Base-by-base conservation (phyloP, 441 rosid species). In the Theobroma grandiflorum region DNA sequence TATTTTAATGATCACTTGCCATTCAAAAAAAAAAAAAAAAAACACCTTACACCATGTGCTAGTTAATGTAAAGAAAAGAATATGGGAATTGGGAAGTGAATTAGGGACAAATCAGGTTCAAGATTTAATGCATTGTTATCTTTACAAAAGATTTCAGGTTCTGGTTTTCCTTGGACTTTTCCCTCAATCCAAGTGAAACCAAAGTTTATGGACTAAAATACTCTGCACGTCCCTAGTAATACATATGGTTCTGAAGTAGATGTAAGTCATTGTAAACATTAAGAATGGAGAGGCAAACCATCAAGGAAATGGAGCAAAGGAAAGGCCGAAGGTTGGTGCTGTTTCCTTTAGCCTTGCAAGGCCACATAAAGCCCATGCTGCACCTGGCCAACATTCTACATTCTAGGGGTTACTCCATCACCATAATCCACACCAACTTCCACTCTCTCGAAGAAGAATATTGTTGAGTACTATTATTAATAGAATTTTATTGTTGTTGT, bases 361-460 rank as follows among this genome's bases (percentile, higher is more conserved):
- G 96, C 71, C 94, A 90, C 79, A 81, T 91, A 15, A 88, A 76
- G 72, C 93, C 94, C 2, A 90, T 88, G 86, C 77, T 91, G 45
- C 92, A 92, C 69, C 90, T 90, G 0, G 94, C 85, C 6, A 83
- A 85, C 76, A 89, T 90, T 55, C 87, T 92, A 4, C 84, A 84
- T 73, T 64, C 85, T 40, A 85, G 64, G 62, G 95, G 97, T 50
- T 93, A 89, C 79, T 85, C 94, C 76, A 90, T 91, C 73, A 87
- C 82, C 64, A 85, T 92, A 49, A 78, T 91, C 67, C 92, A 88
- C 82, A 88, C 91, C 53, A 61, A 76, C 45, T 89, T 89, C 77
- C 91, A 91, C 87, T 74, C 89, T 52, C 94, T 89, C 52, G 72
- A n/a, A n/a, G n/a, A n/a, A n/a, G n/a, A n/a, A n/a, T n/a, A n/a